phyloP scores from a whole-genome alignment of 1,139 yeast genomes.

The Chernovozyma aurita region DNA sequence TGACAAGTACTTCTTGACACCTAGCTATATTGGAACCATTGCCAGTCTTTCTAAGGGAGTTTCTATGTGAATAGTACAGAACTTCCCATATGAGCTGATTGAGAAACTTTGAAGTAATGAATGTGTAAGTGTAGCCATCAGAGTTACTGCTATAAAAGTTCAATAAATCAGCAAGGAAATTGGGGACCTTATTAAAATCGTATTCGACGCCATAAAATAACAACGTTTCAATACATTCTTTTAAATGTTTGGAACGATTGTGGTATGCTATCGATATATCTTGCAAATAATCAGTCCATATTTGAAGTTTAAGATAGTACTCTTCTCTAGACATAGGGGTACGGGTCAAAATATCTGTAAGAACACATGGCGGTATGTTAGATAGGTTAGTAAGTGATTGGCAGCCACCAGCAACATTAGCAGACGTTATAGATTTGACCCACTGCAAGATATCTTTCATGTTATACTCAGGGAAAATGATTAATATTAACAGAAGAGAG shows the following conservation, averaged over 20 bases:
- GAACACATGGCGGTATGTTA: constrained; percentile 34
- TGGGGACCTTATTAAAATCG: constrained; percentile 18
- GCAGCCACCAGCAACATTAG: constrained; percentile 27
- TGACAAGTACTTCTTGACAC: constrained; percentile 30
- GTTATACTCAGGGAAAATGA: background rate
- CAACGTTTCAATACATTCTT: constrained; percentile 21
- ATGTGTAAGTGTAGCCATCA: background rate
- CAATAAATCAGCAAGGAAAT: constrained; percentile 15
- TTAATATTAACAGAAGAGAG: background rate
- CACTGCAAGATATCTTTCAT: background rate
- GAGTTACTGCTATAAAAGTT: constrained; percentile 6
- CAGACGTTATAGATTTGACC: constrained; percentile 11
- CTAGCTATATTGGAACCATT: constrained; percentile 14
- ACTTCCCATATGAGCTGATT: constrained; percentile 5
- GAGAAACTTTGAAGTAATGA: constrained; percentile 2
- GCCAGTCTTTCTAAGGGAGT: constrained; percentile 8
- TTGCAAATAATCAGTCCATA: constrained; percentile 26
- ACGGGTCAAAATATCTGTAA: constrained; percentile 31
- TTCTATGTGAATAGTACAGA: constrained; percentile 1
- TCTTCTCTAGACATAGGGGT: constrained; percentile 33
- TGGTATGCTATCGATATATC: constrained; percentile 15
- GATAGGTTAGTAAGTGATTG: constrained; percentile 19
- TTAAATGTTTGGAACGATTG: constrained; percentile 13
- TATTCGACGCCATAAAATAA: constrained; percentile 23
- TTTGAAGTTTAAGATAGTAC: constrained; percentile 29